A percentile compares a stretch with the other conserved stretches of the same genome.
These are phyloP conservation scores for Solanum tarijense DNA, from an alignment of 257 asterid species.

Conservation along the genomic window DNA sequence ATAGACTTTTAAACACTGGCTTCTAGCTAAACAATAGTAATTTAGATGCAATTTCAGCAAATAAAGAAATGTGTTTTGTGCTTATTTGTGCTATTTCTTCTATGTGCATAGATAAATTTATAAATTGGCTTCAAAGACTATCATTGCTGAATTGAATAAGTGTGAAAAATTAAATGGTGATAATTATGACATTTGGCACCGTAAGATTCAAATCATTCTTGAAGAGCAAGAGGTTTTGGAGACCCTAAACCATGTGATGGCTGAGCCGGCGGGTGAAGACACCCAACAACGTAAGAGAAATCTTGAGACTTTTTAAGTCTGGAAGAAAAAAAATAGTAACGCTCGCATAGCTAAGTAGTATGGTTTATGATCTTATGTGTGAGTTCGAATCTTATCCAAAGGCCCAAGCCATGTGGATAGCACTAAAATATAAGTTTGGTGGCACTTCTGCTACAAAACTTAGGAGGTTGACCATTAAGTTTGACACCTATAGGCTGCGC, in stretches of 20 bases:
- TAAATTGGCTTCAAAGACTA: not conserved
- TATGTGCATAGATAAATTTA: not conserved
- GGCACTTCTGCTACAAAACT: not conserved
- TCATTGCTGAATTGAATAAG: not conserved
- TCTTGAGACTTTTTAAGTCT: not conserved
- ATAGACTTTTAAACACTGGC: not conserved
- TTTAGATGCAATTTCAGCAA: not conserved
- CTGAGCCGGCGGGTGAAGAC: not conserved
- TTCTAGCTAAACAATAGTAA: not conserved
- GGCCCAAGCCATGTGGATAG: not conserved
- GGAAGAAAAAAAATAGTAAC: not conserved
- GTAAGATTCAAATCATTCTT: no score
- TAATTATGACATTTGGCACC: not conserved
- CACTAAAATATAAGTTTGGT: not conserved
- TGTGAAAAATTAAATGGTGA: not conserved
- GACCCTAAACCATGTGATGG: not conserved
- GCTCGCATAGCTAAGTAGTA: not conserved
- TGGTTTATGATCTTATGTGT: not conserved
- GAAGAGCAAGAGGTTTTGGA: not conserved
- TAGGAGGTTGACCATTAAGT: not conserved
- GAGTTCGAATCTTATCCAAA: not conserved
- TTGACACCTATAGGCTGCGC: not conserved
- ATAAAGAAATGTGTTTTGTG: not conserved
- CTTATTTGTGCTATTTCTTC: not conserved
- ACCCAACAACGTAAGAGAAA: not conserved